A percentile compares a stretch with the other conserved stretches of the same genome.
phyloP scores from a whole-genome alignment of 495 filamentous ascomycete species.

The Annulohypoxylon stygium region DNA sequence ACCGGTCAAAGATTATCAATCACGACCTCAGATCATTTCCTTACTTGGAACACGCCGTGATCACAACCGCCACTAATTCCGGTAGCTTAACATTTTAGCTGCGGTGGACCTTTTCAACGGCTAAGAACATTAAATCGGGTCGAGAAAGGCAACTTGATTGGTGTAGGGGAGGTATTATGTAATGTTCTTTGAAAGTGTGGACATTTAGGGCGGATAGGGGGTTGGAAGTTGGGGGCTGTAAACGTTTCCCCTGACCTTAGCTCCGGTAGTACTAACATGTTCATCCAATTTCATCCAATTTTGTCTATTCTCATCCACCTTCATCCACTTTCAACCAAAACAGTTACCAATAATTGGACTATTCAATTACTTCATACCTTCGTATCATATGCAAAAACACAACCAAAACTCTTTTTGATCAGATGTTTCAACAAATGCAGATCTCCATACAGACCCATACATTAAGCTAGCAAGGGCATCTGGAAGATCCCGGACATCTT shows the following conservation, averaged over 20 bases:
- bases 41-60: neutral
- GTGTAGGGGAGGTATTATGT: neutral
- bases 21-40: conserved; percentile 9
- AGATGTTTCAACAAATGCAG: conserved; percentile 7
- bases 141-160: conserved; percentile 11
- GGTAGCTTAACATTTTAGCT: neutral
- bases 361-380: neutral
- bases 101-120: conserved; percentile 9
- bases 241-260: neutral
- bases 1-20: conserved; percentile 7
- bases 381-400: neutral
- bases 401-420: neutral
- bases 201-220: conserved; percentile 1
- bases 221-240: neutral
- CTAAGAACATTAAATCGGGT: neutral
- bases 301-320: neutral
- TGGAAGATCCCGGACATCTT: neutral
- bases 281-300: neutral
- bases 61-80: conserved; percentile 6
- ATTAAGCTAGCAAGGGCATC: neutral
- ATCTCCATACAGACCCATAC: neutral
- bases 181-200: neutral
- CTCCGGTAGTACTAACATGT: conserved; percentile 2
- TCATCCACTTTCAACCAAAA: neutral
- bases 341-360: neutral